Evolutionary conservation across 345 rosid species (phyloP), one percentile per base, ranked within the genome.

Genomic region (Cardamine chenopodiifolia): DNA sequence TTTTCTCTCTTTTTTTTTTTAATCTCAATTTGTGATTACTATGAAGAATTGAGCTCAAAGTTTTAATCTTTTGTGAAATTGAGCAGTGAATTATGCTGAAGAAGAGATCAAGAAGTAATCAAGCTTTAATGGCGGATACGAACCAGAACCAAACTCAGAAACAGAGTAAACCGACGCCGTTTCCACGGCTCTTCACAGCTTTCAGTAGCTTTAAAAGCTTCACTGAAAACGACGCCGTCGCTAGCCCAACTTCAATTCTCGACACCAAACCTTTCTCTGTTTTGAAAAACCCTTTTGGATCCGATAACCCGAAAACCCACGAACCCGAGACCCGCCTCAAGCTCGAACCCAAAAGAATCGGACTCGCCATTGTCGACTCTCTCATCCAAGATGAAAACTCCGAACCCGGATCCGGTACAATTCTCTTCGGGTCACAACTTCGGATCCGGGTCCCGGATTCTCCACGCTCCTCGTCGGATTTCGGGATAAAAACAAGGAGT

Each of bases 241-340:
- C 89, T 53, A 93, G 98, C 60, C 98, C 98, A 26, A 93, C 93
- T 63, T 93, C 98, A 6, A 90, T 85, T 49, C 98, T 93, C 49
- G 98, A 93, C 77, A 70, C 82, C 60, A 90, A 89, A 75, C 86
- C 94, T 25, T 87, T 89, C 61, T 87, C 89, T 20, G 81, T 80
- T 68, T 70, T 88, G 54, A 92, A 78, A 71, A 90, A 82, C 74
- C 91, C 98, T 1, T 88, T 86, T 61, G 81, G 85, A 81, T 67
- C 85, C 66, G 93, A 84, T 11, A 66, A 66, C 48, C 76, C 50
- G 59, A 56, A 80, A 50, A 65, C 79, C 60, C 82, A 80, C 2
- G 85, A 83, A 71, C 66, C 82, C 5, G 87, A 82, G 37, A 75
- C 81, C 70, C 78, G 88, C 60, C 86, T 82, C 78, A 87, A 79